These are phyloP conservation scores for Plasmodium yoelii DNA, from an alignment of 169 alveolate species.

Conservation along the genomic window DNA sequence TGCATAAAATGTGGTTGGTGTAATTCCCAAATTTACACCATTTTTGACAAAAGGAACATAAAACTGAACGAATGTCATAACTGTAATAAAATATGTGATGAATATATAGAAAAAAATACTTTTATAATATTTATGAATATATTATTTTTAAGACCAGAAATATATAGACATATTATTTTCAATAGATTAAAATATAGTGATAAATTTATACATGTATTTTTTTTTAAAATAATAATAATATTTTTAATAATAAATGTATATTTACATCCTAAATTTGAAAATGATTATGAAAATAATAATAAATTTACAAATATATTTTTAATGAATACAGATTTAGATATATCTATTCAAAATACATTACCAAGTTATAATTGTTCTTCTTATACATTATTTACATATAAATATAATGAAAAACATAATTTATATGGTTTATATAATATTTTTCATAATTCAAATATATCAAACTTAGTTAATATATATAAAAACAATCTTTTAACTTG, in stretches of 20 bases:
- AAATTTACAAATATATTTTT: slow-evolving; percentile 17
- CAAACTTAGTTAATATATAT: slow-evolving; percentile 58
- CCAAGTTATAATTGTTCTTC: slow-evolving; percentile 39
- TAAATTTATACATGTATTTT: slow-evolving; percentile 47
- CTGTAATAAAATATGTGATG: slow-evolving; percentile 73
- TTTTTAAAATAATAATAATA: slow-evolving; percentile 40
- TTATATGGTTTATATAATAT: slow-evolving; percentile 64
- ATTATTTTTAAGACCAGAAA: slow-evolving; percentile 60
- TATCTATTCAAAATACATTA: neutral
- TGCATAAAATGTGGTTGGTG: slow-evolving; percentile 73
- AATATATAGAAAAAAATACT: slow-evolving; percentile 52
- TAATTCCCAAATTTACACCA: slow-evolving; percentile 50
- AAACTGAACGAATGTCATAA: slow-evolving; percentile 54
- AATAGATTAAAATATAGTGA: slow-evolving; percentile 61
- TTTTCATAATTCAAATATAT: slow-evolving; percentile 16
- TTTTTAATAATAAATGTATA: slow-evolving; percentile 69
- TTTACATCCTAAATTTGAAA: slow-evolving; percentile 72
- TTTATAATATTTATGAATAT: slow-evolving; percentile 60
- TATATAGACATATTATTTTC: slow-evolving; percentile 69
- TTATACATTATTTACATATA: slow-evolving; percentile 55
- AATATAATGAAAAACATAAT: slow-evolving; percentile 52
- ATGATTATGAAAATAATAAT: slow-evolving; percentile 11
- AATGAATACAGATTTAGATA: slow-evolving; percentile 32
- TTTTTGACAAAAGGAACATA: slow-evolving; percentile 60
- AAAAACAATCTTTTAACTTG: slow-evolving; percentile 52